A percentile compares a stretch with the other conserved stretches of the same genome.
phyloP scores from a whole-genome alignment of 1,284 basidiomycete species.

The Ganoderma multipileum region DNA sequence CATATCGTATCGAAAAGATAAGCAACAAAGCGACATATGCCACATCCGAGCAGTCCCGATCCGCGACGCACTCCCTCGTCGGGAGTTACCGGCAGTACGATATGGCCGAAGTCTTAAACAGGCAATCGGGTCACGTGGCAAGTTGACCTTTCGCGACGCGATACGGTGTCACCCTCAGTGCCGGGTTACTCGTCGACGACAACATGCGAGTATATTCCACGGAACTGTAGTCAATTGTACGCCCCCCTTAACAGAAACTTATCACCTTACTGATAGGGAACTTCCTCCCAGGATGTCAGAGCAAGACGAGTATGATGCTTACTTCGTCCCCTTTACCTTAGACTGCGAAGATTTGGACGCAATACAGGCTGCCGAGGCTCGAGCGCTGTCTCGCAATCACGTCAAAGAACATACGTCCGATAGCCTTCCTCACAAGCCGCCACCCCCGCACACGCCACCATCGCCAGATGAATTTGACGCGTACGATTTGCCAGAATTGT shows the following conservation, averaged over 20 bases:
- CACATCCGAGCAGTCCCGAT: no score
- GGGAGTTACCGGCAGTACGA: background rate
- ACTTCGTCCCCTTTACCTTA: conserved; percentile 29
- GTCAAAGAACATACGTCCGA: background rate
- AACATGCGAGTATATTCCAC: background rate
- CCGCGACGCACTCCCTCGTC: no score
- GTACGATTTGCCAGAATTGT: conserved; percentile 63
- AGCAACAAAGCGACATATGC: background rate
- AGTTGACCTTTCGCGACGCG: background rate
- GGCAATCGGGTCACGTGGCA: background rate
- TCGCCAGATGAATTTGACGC: conserved; percentile 44
- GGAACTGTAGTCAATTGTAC: conserved; percentile 2
- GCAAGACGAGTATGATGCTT: conserved; percentile 36
- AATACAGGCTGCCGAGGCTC: conserved; percentile 25
- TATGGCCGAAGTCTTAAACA: background rate
- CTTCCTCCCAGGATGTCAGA: conserved; percentile 15
- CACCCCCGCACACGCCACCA: background rate
- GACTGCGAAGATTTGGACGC: conserved; percentile 27
- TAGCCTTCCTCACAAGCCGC: background rate
- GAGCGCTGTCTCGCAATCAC: conserved; percentile 14
- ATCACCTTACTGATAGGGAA: background rate
- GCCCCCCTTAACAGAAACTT: background rate
- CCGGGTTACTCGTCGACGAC: background rate
- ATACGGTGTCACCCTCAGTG: background rate
- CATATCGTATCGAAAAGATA: background rate